Base-by-base conservation (phyloP, 2,329 filamentous ascomycete genomes). In the Colletotrichum sp. region DNA sequence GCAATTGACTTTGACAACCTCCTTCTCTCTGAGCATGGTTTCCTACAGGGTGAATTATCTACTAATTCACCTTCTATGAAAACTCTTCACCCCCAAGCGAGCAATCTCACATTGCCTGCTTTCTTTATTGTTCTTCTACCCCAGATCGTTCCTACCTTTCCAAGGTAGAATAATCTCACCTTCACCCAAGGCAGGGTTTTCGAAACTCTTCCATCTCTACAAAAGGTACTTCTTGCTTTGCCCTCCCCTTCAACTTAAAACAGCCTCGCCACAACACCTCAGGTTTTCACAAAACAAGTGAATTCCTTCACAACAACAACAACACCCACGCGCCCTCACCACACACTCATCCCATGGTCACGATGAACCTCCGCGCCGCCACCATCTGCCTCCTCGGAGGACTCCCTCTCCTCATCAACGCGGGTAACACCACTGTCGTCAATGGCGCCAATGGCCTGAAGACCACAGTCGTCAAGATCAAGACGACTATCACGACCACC, bases 401-500 rank as follows among this genome's bases (percentile, higher is more conserved):
- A 15, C n/a, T 68, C 2, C 49, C 44, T 25, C 39, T 67, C 29
- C 59, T 29, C 19, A 13, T 22, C 30, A 25, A 61, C 27, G 19
- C 25, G 8, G 27, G 12, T 8, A 30, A 62, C 12, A 22, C 16
- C 59, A 19, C 59, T 1, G 1, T 32, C 19, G 5, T 22, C 19
- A 22, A 62, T 8, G 19, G 32, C 19, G 9, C 57, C 11, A 1
- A 22, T 61, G 57, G 16, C 9, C 8, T 32, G 16, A 62, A 62
- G 30, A 62, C 19, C 16, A 62, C 59, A 7, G 19, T 62, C 59
- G 22, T 62, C 59, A 62, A 62, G 30, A 62, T 62, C 30, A 62
- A 62, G 30, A 62, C 59, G 1, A 34, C 59, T 19, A 29, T 62
- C 59, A 62, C 59, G 6, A 62, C 30, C 12, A 62, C 59, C 59